Evolutionary conservation across 2,329 filamentous ascomycete species (phyloP).

Genomic region (Metarhizium anisopliae): DNA sequence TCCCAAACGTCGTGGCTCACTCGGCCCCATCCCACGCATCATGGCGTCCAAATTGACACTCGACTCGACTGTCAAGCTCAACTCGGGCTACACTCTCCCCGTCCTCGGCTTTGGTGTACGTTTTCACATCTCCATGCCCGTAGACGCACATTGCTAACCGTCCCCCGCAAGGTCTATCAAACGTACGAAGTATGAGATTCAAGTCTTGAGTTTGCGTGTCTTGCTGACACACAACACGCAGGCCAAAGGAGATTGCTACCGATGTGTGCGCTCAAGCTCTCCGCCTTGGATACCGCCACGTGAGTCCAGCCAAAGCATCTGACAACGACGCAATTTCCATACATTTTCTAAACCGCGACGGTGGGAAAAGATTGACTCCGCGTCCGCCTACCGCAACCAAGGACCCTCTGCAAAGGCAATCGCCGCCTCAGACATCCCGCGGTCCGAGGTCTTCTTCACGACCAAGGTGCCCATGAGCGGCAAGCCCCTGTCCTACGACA

Average conservation of each 20-base stretch:
- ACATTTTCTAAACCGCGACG: neutral
- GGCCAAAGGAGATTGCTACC: conserved; percentile 20
- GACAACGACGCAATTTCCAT: neutral
- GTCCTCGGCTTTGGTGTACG: conserved; percentile 45
- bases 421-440: conserved; percentile 29
- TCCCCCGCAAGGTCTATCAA: conserved; percentile 37
- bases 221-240: conserved; percentile 5
- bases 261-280: conserved; percentile 37
- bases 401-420: conserved; percentile 37
- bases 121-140: conserved; percentile 3
- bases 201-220: neutral
- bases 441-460: conserved; percentile 45
- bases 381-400: conserved; percentile 43
- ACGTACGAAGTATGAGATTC: conserved; percentile 28
- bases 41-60: conserved; percentile 40
- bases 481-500: conserved; percentile 45
- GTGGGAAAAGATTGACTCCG: conserved; percentile 39
- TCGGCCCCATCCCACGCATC: conserved; percentile 14
- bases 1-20: neutral
- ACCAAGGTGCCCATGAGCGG: conserved; percentile 41
- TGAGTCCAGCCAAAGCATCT: conserved; percentile 14
- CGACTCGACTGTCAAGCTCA: conserved; percentile 41
- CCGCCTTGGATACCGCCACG: conserved; percentile 44
- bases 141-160: conserved; percentile 1
- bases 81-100: conserved; percentile 45